These are phyloP conservation scores for Candida takata DNA, from an alignment of 805 yeast genomes.

Conservation along the genomic window DNA sequence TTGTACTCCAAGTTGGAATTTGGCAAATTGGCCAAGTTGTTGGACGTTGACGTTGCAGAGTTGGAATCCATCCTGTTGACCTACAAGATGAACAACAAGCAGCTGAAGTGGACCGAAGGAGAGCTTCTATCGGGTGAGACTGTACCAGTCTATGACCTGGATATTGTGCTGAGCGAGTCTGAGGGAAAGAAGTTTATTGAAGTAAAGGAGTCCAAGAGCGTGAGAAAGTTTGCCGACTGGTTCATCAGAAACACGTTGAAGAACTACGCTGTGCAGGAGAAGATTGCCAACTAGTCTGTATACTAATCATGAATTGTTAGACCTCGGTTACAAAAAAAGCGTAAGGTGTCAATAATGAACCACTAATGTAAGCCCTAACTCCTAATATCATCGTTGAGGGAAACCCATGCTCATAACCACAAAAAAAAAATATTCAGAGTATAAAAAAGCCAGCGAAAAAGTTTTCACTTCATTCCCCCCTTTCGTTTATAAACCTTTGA, in stretches of 20 bases:
- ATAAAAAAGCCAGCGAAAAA: too few species aligned
- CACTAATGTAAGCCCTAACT: not conserved
- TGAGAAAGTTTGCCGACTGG: constrained; percentile 44
- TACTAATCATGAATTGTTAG: too few species aligned
- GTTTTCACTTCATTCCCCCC: too few species aligned
- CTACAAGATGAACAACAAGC: constrained; percentile 39
- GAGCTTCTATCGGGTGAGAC: constrained; percentile 34
- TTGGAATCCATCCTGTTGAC: constrained; percentile 33
- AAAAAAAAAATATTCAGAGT: too few species aligned
- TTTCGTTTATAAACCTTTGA: constrained; percentile 19
- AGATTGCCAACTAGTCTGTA: constrained; percentile 6
- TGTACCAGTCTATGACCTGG: constrained; percentile 36
- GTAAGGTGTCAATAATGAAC: too few species aligned
- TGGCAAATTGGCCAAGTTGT: constrained; percentile 34
- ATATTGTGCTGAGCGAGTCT: constrained; percentile 34
- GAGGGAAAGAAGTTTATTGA: constrained; percentile 28
- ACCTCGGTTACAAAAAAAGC: too few species aligned
- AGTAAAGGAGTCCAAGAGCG: constrained; percentile 37
- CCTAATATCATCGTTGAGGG: not conserved
- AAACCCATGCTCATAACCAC: not conserved
- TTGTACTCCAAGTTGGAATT: constrained; percentile 41
- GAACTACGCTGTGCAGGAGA: constrained; percentile 39
- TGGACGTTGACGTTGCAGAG: constrained; percentile 27
- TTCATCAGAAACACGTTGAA: constrained; percentile 40
- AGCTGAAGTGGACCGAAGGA: constrained; percentile 37